A percentile compares a stretch with the other conserved stretches of the same genome.
Evolutionary conservation across 257 asterid species (phyloP).

Genomic region (Eucommia ulmoides): DNA sequence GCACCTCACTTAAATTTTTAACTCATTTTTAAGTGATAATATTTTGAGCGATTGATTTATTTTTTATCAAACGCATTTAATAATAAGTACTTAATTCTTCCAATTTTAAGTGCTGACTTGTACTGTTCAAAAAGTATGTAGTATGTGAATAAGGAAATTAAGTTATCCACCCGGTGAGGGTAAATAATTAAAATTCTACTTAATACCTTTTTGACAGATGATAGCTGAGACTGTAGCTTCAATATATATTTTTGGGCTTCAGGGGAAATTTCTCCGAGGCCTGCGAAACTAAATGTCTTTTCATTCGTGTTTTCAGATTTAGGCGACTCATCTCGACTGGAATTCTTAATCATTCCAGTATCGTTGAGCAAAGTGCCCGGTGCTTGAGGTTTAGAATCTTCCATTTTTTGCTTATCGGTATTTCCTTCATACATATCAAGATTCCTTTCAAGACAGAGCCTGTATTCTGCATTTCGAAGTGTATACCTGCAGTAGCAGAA

Average conservation of each 20-base stretch:
- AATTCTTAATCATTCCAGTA: slow-evolving; percentile 11
- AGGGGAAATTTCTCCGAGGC: slow-evolving; percentile 64
- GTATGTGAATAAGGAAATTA: background rate
- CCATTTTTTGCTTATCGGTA: slow-evolving; percentile 25
- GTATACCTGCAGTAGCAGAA: slow-evolving; percentile 51
- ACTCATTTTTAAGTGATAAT: no score
- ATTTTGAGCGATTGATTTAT: no score
- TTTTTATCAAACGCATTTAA: no score
- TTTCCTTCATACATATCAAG: slow-evolving; percentile 50
- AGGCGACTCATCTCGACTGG: slow-evolving; percentile 23
- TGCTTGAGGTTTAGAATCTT: slow-evolving; percentile 23
- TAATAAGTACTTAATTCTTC: no score
- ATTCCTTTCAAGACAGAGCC: slow-evolving; percentile 84
- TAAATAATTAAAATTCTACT: background rate
- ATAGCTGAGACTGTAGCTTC: slow-evolving; percentile 46
- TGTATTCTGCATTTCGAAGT: slow-evolving; percentile 82
- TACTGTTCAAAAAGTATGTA: no score
- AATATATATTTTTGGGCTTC: slow-evolving; percentile 64
- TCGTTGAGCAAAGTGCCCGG: slow-evolving; percentile 22
- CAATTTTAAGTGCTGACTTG: no score
- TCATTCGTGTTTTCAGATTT: slow-evolving; percentile 32
- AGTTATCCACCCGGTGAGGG: background rate
- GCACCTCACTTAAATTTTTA: no score
- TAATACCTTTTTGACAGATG: slow-evolving; percentile 60
- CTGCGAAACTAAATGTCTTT: slow-evolving; percentile 29